phyloP scores from a whole-genome alignment of 495 filamentous ascomycete species.

The Hypoxylon crocopeplum region DNA sequence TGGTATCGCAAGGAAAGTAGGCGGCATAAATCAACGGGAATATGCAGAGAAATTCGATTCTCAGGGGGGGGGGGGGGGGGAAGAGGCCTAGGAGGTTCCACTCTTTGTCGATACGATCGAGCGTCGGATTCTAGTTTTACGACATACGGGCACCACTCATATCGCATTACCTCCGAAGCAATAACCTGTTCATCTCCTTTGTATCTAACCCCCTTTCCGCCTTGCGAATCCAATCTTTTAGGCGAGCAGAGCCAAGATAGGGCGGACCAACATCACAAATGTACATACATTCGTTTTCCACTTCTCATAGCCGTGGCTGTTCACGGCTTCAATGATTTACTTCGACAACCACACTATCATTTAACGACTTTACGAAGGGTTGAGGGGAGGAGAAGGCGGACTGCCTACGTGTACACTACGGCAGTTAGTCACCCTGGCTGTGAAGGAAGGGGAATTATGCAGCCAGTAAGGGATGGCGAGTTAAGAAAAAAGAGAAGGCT shows the following conservation, averaged over 20 bases:
- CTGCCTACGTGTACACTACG: too few relatives aligned
- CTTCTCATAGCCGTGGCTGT: constrained; percentile 7
- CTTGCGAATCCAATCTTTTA: not conserved
- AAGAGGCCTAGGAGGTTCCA: not conserved
- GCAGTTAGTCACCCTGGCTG: too few relatives aligned
- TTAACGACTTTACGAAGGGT: constrained; percentile 27
- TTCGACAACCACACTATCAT: constrained; percentile 15
- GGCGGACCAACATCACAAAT: constrained; percentile 7
- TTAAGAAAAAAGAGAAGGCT: not conserved
- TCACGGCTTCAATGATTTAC: constrained; percentile 9
- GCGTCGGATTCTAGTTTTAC: not conserved
- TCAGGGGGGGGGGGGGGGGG: not conserved
- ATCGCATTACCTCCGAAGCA: constrained; percentile 6
- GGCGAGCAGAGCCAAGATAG: not conserved
- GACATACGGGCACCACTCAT: constrained; percentile 9
- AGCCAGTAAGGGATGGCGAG: too few relatives aligned
- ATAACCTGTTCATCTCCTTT: constrained; percentile 4
- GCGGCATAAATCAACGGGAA: not conserved
- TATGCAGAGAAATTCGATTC: not conserved
- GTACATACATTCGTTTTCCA: constrained; percentile 32
- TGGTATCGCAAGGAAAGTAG: not conserved
- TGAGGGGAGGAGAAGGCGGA: not conserved
- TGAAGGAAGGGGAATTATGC: too few relatives aligned
- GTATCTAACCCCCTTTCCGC: not conserved
- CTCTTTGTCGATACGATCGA: constrained; percentile 4